Percentiles rank a stretch among this genome's conserved stretches.
Evolutionary conservation across 768 basidiomycete species (phyloP).

Genomic region (Nevesoporus exiguus): DNA sequence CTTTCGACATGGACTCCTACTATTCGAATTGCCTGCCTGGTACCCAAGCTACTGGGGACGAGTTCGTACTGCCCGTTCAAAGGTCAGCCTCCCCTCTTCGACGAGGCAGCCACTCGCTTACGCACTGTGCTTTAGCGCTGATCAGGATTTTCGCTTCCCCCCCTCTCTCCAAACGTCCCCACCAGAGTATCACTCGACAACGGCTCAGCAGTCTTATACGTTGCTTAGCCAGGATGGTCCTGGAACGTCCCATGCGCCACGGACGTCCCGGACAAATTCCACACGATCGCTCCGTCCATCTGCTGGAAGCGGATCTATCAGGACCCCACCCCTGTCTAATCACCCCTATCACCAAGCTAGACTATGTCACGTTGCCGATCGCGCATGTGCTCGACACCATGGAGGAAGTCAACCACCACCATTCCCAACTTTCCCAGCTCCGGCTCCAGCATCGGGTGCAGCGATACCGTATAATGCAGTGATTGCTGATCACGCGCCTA

Average conservation of each 20-base stretch:
- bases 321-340: slow-evolving; percentile 2
- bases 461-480: background rate
- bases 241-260: slow-evolving; percentile 1
- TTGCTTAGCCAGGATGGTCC: background rate
- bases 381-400: background rate
- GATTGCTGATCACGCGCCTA: background rate
- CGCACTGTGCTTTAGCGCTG: slow-evolving; percentile 9
- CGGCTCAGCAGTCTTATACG: slow-evolving; percentile 5
- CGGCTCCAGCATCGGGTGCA: background rate
- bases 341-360: slow-evolving; percentile 18
- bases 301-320: slow-evolving; percentile 4
- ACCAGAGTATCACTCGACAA: background rate
- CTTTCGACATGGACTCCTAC: slow-evolving; percentile 17
- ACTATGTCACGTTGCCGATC: slow-evolving; percentile 15
- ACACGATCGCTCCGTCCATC: slow-evolving; percentile 5
- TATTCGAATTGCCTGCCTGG: slow-evolving; percentile 7
- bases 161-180: background rate
- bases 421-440: background rate
- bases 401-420: background rate
- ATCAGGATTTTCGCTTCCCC: slow-evolving; percentile 1
- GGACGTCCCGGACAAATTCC: background rate
- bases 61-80: background rate
- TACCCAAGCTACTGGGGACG: slow-evolving; percentile 3
- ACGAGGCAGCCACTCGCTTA: slow-evolving; percentile 8
- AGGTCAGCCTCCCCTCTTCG: slow-evolving; percentile 15